Evolutionary conservation across 2,329 filamentous ascomycete genomes (phyloP), one percentile per base, ranked within the genome.

Genomic region (Aureobasidium sp.): DNA sequence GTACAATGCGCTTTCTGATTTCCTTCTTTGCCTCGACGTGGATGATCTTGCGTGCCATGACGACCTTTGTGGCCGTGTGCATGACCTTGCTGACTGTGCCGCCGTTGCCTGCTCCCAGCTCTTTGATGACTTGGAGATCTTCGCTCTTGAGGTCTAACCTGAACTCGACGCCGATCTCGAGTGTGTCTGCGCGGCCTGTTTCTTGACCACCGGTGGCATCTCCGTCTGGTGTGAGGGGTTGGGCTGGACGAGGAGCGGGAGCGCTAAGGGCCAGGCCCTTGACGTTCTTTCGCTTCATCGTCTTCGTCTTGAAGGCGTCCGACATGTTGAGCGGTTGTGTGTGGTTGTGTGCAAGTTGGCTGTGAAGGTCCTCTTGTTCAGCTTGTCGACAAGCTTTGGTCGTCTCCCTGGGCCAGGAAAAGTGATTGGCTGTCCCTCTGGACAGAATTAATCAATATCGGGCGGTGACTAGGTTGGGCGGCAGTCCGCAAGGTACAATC

Each of bases 251-350:
- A 45, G 90, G 87, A 51, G 88, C 83, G 27, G 88, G 86, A 55
- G 90, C 87, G 70, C 86, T 92, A 72, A 99, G 82, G 68, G 91
- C 92, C 56, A 99, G 87, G 41, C 92, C 93, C 80, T 97, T 97
- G 76, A 96, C 89, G 75, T 99, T 99, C 85, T 97, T 97, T 82
- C 93, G 88, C 87, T 97, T 97, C 87, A 99, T 89, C 65, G 94
- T 95, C 73, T 84, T 80, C 62, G 82, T 79, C 74, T 85, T 82
- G 76, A 87, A 86, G 61, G 78, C 76, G 72, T 87, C 83, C 79
- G 86, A 86, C 71, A 73, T 74, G 65, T 27, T 69, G 60, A 47
- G 48, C 41, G 34, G 12, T 25, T 36, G 39, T 57, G 27, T 55
- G 27, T 31, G 52, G 3, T 44, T 45, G 53, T 45, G 53, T 45